These are phyloP conservation scores for Laburnicola sp. DNA, from an alignment of 2,329 filamentous ascomycete genomes.

Conservation along the genomic window DNA sequence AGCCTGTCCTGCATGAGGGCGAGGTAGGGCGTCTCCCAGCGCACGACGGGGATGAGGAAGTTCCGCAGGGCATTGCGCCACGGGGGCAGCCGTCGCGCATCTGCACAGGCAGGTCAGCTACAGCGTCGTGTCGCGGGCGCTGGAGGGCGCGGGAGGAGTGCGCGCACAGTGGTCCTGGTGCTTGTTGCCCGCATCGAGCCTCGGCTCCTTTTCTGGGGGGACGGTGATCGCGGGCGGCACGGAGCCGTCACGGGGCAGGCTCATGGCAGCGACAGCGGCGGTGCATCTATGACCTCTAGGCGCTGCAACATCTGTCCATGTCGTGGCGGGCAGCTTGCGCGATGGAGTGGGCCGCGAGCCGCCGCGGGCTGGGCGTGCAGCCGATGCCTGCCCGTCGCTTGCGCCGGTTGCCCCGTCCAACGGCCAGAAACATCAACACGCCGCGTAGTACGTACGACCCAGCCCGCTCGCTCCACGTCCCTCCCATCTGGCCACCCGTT, in stretches of 20 bases:
- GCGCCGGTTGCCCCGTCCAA: constrained; percentile 7
- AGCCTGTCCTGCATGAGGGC: constrained; percentile 80
- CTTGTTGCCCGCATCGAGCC: constrained; percentile 72
- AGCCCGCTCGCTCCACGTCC: constrained; percentile 5
- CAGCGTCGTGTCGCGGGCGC: constrained; percentile 12
- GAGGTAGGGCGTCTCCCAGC: constrained; percentile 94
- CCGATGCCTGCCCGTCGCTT: constrained; percentile 15
- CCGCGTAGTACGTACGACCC: constrained; percentile 1
- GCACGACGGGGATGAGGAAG: constrained; percentile 78
- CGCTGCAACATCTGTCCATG: no score
- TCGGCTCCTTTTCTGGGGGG: constrained; percentile 19
- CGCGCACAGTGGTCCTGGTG: constrained; percentile 65
- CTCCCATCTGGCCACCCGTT: no score
- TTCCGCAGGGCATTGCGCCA: constrained; percentile 90
- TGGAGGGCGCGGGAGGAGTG: constrained; percentile 7
- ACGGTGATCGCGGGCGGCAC: background rate
- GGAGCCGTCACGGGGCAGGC: constrained; percentile 15
- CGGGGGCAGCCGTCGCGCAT: constrained; percentile 77
- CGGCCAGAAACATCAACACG: constrained; percentile 11
- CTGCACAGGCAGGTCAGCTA: constrained; percentile 52
- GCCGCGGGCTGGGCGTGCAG: no score
- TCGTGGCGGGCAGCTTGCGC: no score
- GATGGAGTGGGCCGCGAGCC: no score
- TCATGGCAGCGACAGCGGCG: constrained; percentile 33
- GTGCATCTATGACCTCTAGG: no score